Evolutionary conservation across 2,329 filamentous ascomycete genomes (phyloP).

Genomic region (Xylaria sp.): DNA sequence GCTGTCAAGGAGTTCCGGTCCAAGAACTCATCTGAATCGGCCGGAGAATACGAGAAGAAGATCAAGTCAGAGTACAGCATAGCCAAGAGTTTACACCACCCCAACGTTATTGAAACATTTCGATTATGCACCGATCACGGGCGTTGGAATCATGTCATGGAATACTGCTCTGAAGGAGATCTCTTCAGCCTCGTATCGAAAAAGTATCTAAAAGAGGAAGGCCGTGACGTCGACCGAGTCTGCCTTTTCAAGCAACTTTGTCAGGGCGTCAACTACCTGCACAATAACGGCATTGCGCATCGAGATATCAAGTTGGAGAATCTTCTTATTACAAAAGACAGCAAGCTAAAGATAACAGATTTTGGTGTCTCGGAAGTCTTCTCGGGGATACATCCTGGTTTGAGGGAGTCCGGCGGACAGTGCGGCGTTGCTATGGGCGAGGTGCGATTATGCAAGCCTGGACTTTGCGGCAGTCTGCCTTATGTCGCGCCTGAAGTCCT

Average conservation of each 20-base stretch:
- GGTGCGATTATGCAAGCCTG: slow-evolving; percentile 77
- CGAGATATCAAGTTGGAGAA: slow-evolving; percentile 94
- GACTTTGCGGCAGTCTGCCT: slow-evolving; percentile 85
- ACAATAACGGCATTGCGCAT: slow-evolving; percentile 86
- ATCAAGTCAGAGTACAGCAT: slow-evolving; percentile 93
- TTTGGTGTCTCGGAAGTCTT: slow-evolving; percentile 93
- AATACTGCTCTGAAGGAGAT: slow-evolving; percentile 86
- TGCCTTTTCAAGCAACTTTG: slow-evolving; percentile 92
- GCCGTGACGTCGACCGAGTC: slow-evolving; percentile 75
- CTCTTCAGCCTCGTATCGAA: slow-evolving; percentile 80
- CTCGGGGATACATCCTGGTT: slow-evolving; percentile 80
- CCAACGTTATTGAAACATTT: slow-evolving; percentile 86
- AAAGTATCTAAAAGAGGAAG: slow-evolving; percentile 72
- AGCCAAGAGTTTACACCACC: slow-evolving; percentile 84
- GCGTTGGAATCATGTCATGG: slow-evolving; percentile 93
- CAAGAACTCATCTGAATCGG: slow-evolving; percentile 74
- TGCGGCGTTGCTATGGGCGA: slow-evolving; percentile 79
- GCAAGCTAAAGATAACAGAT: slow-evolving; percentile 89
- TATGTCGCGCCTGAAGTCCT: slow-evolving; percentile 91
- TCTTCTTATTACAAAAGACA: slow-evolving; percentile 79
- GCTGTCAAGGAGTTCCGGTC: slow-evolving; percentile 90
- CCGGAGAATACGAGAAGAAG: slow-evolving; percentile 84
- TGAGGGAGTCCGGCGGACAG: slow-evolving; percentile 76
- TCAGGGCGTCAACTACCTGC: slow-evolving; percentile 83
- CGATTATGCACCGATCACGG: slow-evolving; percentile 79